Base-by-base conservation (phyloP, 2,329 filamentous ascomycete species). In the Coleophoma cylindrospora region DNA sequence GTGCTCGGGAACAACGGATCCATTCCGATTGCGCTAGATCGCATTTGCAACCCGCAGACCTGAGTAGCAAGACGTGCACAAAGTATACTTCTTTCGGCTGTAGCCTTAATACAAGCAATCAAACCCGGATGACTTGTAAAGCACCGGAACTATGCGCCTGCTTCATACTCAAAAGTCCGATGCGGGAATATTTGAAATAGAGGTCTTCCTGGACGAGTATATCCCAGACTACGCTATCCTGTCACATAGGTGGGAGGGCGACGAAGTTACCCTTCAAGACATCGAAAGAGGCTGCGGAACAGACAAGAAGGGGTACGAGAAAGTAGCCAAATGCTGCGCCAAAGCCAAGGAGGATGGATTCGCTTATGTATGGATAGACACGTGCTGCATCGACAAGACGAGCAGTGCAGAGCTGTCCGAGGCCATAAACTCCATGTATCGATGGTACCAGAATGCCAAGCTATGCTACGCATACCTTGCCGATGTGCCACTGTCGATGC, bases 231-330 rank as follows among this genome's bases (percentile, higher is more conserved):
- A 66, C 47, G 62, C 59, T 1, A 66, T 66, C 8, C 56, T 67
- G 7, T 66, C 63, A 10, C 65, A 67, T 47, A 62, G 56, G 2
- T 66, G 65, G 64, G 58, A 52, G 2, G 41, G 55, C 0, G 62
- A 58, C 4, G 65, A 68, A 51, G 59, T 66, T 2, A 49, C 58
- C 0, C 60, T 62, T 37, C 43, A 53, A 19, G 63, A 66, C 37
- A 51, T 63, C 17, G 22, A 34, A 19, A 32, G 21, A 10, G 52
- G 51, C 2, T 62, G 66, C 44, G 61, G 67, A 3, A 44, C 47
- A 9, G 36, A 43, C 8, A 40, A 43, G 21, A 37, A 48, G 37
- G 54, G 48, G 21, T 55, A 43, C 34, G n/a, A 34, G 14, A 57
- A 55, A 27, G 50, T 53, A 19, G 43, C 33, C 32, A 21, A 48